Percentiles rank a stretch among this genome's conserved stretches.
Conservation (phyloP, 176 grass and related monocot genomes). For the Oryza glumipatula region DNA sequence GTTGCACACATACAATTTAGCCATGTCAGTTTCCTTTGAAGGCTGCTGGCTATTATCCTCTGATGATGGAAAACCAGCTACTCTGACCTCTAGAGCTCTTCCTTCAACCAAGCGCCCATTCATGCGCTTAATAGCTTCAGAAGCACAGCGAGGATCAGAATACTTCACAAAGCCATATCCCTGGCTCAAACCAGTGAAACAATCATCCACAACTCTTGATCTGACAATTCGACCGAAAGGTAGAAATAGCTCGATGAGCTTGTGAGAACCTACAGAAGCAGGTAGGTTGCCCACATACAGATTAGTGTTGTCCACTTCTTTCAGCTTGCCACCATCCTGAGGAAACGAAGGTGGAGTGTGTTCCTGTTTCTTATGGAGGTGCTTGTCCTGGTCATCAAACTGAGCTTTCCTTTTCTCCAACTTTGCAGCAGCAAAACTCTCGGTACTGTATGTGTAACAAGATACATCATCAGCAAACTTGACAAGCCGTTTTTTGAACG, state of each 20-base stretch:
- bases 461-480: constrained; percentile 48
- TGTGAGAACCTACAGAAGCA: constrained; percentile 40
- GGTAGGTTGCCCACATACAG: constrained; percentile 56
- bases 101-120: constrained; percentile 56
- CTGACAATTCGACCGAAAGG: constrained; percentile 54
- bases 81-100: constrained; percentile 55
- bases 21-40: constrained; percentile 32
- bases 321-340: constrained; percentile 20
- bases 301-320: constrained; percentile 42
- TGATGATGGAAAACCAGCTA: constrained; percentile 34
- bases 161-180: constrained; percentile 77
- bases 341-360: not conserved
- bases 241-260: constrained; percentile 57
- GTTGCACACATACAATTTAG: constrained; percentile 45
- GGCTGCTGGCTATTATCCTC: constrained; percentile 27
- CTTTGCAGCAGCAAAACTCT: constrained; percentile 44
- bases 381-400: constrained; percentile 44
- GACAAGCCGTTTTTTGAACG: constrained; percentile 46
- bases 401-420: constrained; percentile 59
- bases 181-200: constrained; percentile 54
- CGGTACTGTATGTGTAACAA: constrained; percentile 34
- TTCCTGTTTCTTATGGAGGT: constrained; percentile 44
- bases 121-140: constrained; percentile 51
- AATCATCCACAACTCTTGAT: constrained; percentile 56
- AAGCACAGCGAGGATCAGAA: constrained; percentile 53